Percentiles rank a stretch among this genome's conserved stretches.
Conservation (phyloP, 352 stramenopile genomes). For the Phytopythium cucurbitacearum region DNA sequence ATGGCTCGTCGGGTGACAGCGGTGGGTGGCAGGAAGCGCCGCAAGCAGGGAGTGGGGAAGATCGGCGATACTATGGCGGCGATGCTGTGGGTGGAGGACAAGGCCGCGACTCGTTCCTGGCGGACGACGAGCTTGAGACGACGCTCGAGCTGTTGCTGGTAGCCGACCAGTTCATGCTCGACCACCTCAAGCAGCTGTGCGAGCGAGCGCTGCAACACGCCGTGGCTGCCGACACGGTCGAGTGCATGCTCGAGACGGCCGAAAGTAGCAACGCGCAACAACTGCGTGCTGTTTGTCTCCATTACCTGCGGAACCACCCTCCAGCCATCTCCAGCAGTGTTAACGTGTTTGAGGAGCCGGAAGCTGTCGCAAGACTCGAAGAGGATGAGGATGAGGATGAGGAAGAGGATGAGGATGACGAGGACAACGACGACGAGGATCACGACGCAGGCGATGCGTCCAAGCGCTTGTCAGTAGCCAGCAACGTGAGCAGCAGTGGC, state of each 20-base stretch:
- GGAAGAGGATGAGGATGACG: constrained; percentile 5
- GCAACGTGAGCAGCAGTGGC: neutral
- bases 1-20: neutral
- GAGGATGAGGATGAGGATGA: constrained; percentile 8
- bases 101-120: constrained; percentile 6
- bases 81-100: constrained; percentile 3
- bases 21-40: constrained; percentile 1
- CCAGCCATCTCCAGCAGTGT: constrained; percentile 7
- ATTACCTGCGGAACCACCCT: constrained; percentile 89
- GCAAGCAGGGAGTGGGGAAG: neutral
- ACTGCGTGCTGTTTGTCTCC: constrained; percentile 88
- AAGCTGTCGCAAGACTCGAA: neutral
- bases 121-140: constrained; percentile 53
- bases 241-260: constrained; percentile 85
- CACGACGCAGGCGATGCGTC: constrained; percentile 11
- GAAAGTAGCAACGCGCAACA: constrained; percentile 91
- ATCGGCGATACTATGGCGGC: neutral
- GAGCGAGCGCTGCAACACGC: constrained; percentile 83
- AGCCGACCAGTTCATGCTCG: constrained; percentile 95
- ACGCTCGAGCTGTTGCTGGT: constrained; percentile 89
- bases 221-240: constrained; percentile 80
- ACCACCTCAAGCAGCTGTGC: constrained; percentile 95
- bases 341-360: constrained; percentile 8
- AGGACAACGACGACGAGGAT: constrained; percentile 5
- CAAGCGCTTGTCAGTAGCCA: neutral